phyloP scores from a whole-genome alignment of 331 rosid genomes.

The Malus hybrid region DNA sequence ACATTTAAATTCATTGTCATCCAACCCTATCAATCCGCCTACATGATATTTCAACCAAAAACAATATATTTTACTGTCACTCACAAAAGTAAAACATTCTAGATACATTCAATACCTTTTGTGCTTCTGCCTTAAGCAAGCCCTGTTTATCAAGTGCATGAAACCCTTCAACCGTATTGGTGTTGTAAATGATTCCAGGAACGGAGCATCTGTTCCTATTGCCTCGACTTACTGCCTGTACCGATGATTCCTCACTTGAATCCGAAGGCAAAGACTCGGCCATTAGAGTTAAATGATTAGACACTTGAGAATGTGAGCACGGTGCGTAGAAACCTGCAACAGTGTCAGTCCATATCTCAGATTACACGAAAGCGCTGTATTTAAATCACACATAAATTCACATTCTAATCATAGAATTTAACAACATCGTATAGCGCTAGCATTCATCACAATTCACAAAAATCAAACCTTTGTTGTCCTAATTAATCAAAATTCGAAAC shows the following conservation, averaged over 20 bases:
- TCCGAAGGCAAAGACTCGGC: slow-evolving; percentile 80
- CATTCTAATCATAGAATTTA: neutral
- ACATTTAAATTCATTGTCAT: neutral
- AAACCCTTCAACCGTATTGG: slow-evolving; percentile 78
- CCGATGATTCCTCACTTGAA: slow-evolving; percentile 35
- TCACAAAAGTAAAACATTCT: neutral
- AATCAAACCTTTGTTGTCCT: too few relatives aligned
- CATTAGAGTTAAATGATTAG: slow-evolving; percentile 68
- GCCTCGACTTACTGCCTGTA: slow-evolving; percentile 37
- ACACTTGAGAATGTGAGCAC: slow-evolving; percentile 80
- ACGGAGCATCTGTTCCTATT: slow-evolving; percentile 73
- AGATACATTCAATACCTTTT: slow-evolving; percentile 39
- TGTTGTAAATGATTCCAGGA: slow-evolving; percentile 75
- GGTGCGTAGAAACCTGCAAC: slow-evolving; percentile 87
- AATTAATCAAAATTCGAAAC: neutral
- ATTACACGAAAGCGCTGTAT: neutral
- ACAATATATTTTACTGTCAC: neutral
- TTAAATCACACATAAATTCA: neutral
- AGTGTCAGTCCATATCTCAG: slow-evolving; percentile 9
- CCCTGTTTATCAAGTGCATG: slow-evolving; percentile 57
- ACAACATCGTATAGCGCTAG: neutral
- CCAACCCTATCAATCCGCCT: neutral
- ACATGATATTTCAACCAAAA: neutral
- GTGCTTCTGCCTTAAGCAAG: slow-evolving; percentile 62
- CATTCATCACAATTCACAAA: neutral